Evolutionary conservation across 1,139 yeast genomes (phyloP).

Genomic region (Saccharomycopsis hybrid): DNA sequence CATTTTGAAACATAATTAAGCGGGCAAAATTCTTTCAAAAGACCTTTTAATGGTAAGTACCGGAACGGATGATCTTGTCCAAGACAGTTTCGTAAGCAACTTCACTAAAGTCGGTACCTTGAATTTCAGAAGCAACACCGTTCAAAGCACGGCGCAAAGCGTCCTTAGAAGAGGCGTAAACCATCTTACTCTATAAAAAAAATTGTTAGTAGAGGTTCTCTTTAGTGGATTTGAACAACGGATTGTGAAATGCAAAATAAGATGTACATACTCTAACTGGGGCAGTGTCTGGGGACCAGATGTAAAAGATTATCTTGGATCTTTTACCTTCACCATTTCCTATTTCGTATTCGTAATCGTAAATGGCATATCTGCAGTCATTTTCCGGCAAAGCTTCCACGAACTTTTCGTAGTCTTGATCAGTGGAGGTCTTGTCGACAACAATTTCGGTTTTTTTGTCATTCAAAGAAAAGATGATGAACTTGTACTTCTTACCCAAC

Average conservation of each 20-base stretch:
- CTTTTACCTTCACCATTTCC: slow-evolving; percentile 92
- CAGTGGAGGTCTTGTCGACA: slow-evolving; percentile 77
- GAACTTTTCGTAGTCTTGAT: slow-evolving; percentile 72
- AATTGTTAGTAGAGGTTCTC: not conserved
- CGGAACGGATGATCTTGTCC: slow-evolving; percentile 84
- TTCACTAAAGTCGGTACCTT: slow-evolving; percentile 97
- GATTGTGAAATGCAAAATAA: not conserved
- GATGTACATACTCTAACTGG: slow-evolving; percentile 50
- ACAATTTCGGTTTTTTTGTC: slow-evolving; percentile 84
- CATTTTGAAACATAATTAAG: too few species aligned
- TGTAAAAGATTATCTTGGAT: slow-evolving; percentile 86
- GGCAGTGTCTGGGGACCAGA: slow-evolving; percentile 98
- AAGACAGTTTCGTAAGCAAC: slow-evolving; percentile 90
- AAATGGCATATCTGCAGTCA: slow-evolving; percentile 94
- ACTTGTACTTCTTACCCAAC: slow-evolving; percentile 87
- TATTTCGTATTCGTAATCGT: slow-evolving; percentile 92
- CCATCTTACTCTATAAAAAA: slow-evolving; percentile 65
- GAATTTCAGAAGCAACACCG: slow-evolving; percentile 90
- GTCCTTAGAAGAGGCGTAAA: slow-evolving; percentile 95
- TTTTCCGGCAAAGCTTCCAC: slow-evolving; percentile 86
- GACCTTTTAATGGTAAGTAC: slow-evolving; percentile 22
- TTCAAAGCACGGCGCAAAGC: slow-evolving; percentile 95
- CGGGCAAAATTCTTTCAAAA: too few species aligned
- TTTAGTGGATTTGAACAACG: not conserved
- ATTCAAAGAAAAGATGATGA: slow-evolving; percentile 71